Evolutionary conservation across 2,329 filamentous ascomycete species (phyloP), one percentile per base, ranked within the genome.

Genomic region (Dactylellina leptospora): DNA sequence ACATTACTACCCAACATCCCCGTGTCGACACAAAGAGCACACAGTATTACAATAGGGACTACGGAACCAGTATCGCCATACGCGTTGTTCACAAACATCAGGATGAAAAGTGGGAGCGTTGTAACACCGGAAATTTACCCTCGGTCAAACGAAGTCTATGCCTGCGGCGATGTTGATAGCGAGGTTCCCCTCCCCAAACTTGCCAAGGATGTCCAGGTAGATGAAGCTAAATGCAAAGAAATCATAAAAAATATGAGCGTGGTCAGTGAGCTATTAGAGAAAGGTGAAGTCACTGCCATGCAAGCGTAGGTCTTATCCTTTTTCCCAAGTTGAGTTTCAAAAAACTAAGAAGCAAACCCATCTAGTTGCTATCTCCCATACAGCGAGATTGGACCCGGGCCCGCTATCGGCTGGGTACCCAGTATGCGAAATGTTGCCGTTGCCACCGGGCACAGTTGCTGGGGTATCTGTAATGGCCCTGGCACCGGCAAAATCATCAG

Each of bases 391-490:
- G 81, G 80, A 20, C 80, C 77, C 9, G 86, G 88, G n/a, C 87
- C 86, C 0, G 93, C 95, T 3, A 80, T 97, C 53, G 85, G 97
- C 22, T 95, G 95, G 0, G 82, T 84, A 58, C 93, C 92, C 5
- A 85, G 85, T 1, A 86, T 89, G 0, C 85, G 87, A 4, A 92
- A 93, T 0, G 77, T 97, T 44, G 88, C 90, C 79, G 83, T 97
- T 70, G 95, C 95, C 0, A 85, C 91, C 0, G 95, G 95, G 0
- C 95, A 99, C 82, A 96, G 92, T 1, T 97, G 93, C 81, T 99
- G 95, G 95, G 95, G 95, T 0, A 96, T 99, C 20, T 93, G 97
- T 81, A 97, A 99, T 81, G 92, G 88, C 0, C 93, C 93, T 0
- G 95, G 85, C 0, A 97, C 93, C 5, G 91, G 91, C 2, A 91